Conservation (phyloP, 176 grass and related monocot species). For the Carex cristatella region DNA sequence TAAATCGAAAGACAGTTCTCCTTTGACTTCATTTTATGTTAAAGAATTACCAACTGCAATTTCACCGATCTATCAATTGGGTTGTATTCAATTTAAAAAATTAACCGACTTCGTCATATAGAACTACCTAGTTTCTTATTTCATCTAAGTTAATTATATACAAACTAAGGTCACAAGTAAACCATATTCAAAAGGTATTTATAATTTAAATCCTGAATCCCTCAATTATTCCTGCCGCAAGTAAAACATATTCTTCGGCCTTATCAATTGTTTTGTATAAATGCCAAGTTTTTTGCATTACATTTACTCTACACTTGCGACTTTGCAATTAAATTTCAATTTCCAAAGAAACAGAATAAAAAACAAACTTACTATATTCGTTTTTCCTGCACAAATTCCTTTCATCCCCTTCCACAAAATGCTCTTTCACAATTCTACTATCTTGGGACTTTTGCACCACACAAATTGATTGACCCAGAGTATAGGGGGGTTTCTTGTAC, state of each 20-base stretch:
- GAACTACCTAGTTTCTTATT: not conserved
- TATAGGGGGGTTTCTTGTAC: constrained; percentile 69
- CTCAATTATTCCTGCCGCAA: not conserved
- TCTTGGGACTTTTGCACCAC: constrained; percentile 63
- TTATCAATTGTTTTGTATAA: not conserved
- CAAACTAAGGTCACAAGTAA: not conserved
- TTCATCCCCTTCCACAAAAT: constrained; percentile 46
- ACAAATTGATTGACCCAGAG: constrained; percentile 31
- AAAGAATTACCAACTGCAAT: not conserved
- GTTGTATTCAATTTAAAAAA: not conserved
- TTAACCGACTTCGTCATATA: not conserved
- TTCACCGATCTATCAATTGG: not conserved
- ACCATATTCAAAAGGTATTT: not conserved
- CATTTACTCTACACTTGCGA: not conserved
- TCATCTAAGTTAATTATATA: not conserved
- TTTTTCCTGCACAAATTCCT: constrained; percentile 53
- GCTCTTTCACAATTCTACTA: constrained; percentile 31
- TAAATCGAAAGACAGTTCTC: not conserved
- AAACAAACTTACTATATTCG: constrained; percentile 62
- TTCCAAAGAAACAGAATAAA: constrained; percentile 16
- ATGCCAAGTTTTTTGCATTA: not conserved
- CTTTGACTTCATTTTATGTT: not conserved
- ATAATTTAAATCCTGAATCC: not conserved
- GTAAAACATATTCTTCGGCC: not conserved
- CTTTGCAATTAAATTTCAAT: not conserved